Conservation (phyloP, 495 filamentous ascomycete species). For the Penicillium odoratum region DNA sequence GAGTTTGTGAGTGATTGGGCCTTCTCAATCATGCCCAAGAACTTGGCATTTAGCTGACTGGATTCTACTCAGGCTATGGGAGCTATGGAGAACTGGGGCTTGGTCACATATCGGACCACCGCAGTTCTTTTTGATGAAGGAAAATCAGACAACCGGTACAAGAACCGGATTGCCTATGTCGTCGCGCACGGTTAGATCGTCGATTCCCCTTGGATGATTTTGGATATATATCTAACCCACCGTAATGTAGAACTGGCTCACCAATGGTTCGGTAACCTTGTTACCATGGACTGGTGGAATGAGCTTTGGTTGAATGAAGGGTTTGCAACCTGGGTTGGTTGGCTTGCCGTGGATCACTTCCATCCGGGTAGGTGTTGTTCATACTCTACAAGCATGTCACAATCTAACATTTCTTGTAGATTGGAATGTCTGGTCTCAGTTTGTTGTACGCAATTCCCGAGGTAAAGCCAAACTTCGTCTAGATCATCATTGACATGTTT, state of each 20-base stretch:
- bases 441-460: conserved; percentile 69
- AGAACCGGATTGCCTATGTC: conserved; percentile 90
- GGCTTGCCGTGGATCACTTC: conserved; percentile 87
- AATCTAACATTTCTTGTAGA: conserved; percentile 43
- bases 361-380: conserved; percentile 61
- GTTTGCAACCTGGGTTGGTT: conserved; percentile 97
- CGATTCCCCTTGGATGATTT: neutral
- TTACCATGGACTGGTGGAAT: conserved; percentile 82
- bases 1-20: conserved; percentile 69
- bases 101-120: conserved; percentile 93
- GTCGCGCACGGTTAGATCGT: conserved; percentile 65
- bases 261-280: conserved; percentile 98
- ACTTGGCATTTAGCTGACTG: conserved; percentile 29
- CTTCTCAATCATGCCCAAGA: neutral
- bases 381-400: neutral
- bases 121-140: conserved; percentile 91
- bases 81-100: conserved; percentile 88
- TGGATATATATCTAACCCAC: conserved; percentile 8
- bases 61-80: conserved; percentile 56
- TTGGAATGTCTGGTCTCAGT: conserved; percentile 94
- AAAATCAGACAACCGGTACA: conserved; percentile 81
- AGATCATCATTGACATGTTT: conserved; percentile 28
- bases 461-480: conserved; percentile 38
- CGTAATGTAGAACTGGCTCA: conserved; percentile 73
- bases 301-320: conserved; percentile 97